Percentiles rank a stretch among this genome's conserved stretches.
Conservation (phyloP, 1,284 basidiomycete genomes). For the Trichosporon sp. region DNA sequence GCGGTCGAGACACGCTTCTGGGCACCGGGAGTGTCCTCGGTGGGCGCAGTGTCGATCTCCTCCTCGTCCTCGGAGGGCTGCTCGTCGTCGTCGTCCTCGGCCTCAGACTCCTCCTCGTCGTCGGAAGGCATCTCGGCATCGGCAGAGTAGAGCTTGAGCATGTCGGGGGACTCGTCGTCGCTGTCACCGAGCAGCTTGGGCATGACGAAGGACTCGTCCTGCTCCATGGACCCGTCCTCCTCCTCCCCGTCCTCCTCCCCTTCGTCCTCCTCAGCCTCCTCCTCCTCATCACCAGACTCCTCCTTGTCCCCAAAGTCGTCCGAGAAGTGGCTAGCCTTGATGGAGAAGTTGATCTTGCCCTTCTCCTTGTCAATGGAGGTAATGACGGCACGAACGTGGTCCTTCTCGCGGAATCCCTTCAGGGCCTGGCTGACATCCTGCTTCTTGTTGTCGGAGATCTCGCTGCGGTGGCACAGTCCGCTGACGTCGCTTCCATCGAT, state of each 20-base stretch:
- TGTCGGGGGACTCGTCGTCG: conserved; percentile 40
- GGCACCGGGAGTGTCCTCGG: conserved; percentile 27
- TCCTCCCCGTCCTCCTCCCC: conserved; percentile 40
- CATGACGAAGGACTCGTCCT: conserved; percentile 39
- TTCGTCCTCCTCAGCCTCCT: conserved; percentile 49
- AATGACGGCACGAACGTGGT: conserved; percentile 79
- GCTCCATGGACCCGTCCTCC: conserved; percentile 62
- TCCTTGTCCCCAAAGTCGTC: conserved; percentile 55
- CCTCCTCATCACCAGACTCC: conserved; percentile 33
- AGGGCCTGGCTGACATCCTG: conserved; percentile 76
- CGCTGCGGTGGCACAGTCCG: conserved; percentile 91
- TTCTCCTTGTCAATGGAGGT: conserved; percentile 72
- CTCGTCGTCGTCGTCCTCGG: conserved; percentile 31
- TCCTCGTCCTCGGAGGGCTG: conserved; percentile 32
- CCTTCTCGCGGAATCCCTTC: conserved; percentile 80
- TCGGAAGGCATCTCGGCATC: conserved; percentile 30
- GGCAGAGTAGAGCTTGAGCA: conserved; percentile 32
- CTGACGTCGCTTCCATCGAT: conserved; percentile 79
- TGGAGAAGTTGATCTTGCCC: conserved; percentile 78
- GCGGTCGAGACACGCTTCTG: conserved; percentile 40
- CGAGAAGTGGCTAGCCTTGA: conserved; percentile 85
- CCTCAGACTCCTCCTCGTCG: conserved; percentile 39
- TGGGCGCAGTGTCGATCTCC: conserved; percentile 36
- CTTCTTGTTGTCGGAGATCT: conserved; percentile 82
- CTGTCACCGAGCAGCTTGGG: conserved; percentile 27